These are phyloP conservation scores for Chenopodium suecicum DNA, from an alignment of 148 eudicot genomes.

Conservation along the genomic window DNA sequence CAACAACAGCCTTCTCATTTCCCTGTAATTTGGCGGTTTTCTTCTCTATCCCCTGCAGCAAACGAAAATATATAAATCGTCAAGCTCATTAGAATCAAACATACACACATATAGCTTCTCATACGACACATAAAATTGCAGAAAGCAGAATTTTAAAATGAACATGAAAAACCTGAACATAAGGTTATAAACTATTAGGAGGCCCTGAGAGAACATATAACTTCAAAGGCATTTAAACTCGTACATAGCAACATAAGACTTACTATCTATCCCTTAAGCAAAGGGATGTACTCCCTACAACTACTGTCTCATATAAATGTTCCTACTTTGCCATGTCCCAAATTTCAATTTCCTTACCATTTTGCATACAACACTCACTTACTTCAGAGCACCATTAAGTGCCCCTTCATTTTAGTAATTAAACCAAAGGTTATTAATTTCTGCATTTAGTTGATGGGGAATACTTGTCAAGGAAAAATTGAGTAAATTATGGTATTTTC, in stretches of 20 bases:
- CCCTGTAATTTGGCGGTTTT: slow-evolving; percentile 86
- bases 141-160: not conserved
- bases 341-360: not conserved
- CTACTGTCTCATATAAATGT: not conserved
- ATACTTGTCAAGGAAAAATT: not conserved
- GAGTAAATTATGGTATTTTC: not conserved
- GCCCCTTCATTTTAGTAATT: not conserved
- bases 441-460: not conserved
- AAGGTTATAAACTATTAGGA: not conserved
- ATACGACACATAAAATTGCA: not conserved
- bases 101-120: not conserved
- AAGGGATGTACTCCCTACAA: not conserved
- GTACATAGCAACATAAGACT: not conserved
- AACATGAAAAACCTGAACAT: not conserved
- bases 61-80: not conserved
- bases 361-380: not conserved
- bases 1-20: slow-evolving; percentile 91
- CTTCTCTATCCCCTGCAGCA: slow-evolving; percentile 84
- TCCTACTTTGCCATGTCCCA: not conserved
- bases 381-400: not conserved
- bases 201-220: not conserved
- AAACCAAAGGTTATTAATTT: not conserved
- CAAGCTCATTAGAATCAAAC: not conserved
- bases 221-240: not conserved
- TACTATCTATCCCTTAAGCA: not conserved